phyloP scores from a whole-genome alignment of 345 rosid species.

The Boechera divaricarpa region DNA sequence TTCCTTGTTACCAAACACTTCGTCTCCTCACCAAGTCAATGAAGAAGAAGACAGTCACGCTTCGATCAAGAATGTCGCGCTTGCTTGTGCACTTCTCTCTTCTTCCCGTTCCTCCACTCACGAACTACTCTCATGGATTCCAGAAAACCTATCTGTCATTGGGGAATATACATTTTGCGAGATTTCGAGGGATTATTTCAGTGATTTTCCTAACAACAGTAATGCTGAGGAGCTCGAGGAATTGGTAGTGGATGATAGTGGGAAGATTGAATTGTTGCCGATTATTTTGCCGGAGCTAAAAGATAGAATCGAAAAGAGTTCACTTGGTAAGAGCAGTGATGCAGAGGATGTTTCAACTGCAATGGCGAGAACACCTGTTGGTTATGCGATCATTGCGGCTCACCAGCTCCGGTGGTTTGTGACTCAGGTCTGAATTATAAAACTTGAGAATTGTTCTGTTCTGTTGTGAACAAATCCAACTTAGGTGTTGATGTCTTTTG shows the following conservation, averaged over 20 bases:
- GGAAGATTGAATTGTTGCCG: constrained; percentile 59
- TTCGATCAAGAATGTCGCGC: constrained; percentile 54
- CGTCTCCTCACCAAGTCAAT: constrained; percentile 26
- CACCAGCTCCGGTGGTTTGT: constrained; percentile 88
- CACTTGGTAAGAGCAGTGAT: constrained; percentile 59
- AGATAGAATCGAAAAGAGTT: constrained; percentile 67
- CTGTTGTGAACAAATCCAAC: constrained; percentile 12
- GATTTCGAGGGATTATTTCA: constrained; percentile 49
- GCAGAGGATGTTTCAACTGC: constrained; percentile 62
- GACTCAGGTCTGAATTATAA: constrained; percentile 58
- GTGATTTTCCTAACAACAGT: constrained; percentile 32
- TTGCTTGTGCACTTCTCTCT: constrained; percentile 74
- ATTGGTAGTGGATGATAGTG: constrained; percentile 43
- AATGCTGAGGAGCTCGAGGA: constrained; percentile 41
- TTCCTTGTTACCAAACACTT: constrained; percentile 55
- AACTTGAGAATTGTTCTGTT: background rate
- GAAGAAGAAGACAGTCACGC: constrained; percentile 38
- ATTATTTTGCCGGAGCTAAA: constrained; percentile 63
- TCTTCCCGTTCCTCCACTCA: constrained; percentile 61
- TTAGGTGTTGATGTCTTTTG: constrained; percentile 3
- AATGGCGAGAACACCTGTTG: constrained; percentile 74
- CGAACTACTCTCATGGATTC: constrained; percentile 78
- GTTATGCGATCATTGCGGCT: constrained; percentile 66
- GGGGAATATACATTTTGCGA: constrained; percentile 52
- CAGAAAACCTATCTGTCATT: constrained; percentile 41